Conservation (phyloP, 331 rosid genomes). For the Rhamnella rubrinervis region DNA sequence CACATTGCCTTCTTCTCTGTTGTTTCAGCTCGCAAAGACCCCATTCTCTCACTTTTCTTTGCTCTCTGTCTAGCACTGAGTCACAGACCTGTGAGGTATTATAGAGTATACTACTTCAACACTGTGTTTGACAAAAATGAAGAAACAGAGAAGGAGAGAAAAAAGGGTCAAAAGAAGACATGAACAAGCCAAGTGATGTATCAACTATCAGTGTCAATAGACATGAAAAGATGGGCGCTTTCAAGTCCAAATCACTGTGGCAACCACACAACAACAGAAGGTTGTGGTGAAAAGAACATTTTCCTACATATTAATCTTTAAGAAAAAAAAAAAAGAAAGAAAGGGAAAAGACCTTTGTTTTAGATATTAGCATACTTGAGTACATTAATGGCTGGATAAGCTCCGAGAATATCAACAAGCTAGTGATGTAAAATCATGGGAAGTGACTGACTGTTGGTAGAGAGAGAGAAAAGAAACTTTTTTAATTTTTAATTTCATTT, state of each 20-base stretch:
- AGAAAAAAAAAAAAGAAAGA: background rate
- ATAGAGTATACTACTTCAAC: slow-evolving; percentile 22
- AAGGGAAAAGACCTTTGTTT: background rate
- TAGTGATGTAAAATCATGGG: slow-evolving; percentile 77
- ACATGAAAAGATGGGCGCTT: slow-evolving; percentile 99
- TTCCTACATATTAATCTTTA: slow-evolving; percentile 16
- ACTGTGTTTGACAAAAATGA: slow-evolving; percentile 57
- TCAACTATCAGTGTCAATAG: slow-evolving; percentile 98
- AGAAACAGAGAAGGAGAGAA: slow-evolving; percentile 20
- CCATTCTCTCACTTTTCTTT: slow-evolving; percentile 28
- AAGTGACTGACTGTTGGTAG: slow-evolving; percentile 31
- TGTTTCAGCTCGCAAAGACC: slow-evolving; percentile 50
- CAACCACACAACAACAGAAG: slow-evolving; percentile 80
- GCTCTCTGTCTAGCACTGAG: background rate
- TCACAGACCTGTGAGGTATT: background rate
- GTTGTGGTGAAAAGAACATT: slow-evolving; percentile 60
- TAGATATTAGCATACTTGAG: background rate
- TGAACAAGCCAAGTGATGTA: slow-evolving; percentile 75
- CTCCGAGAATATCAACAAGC: slow-evolving; percentile 36
- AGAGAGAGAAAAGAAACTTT: slow-evolving; percentile 20
- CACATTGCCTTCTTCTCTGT: slow-evolving; percentile 91
- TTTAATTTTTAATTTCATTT: slow-evolving; percentile 3
- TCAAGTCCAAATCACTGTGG: slow-evolving; percentile 95
- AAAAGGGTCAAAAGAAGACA: slow-evolving; percentile 68
- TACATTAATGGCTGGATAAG: slow-evolving; percentile 30